Base-by-base conservation (phyloP, 495 filamentous ascomycete species). In the Penicillium tannophilum region DNA sequence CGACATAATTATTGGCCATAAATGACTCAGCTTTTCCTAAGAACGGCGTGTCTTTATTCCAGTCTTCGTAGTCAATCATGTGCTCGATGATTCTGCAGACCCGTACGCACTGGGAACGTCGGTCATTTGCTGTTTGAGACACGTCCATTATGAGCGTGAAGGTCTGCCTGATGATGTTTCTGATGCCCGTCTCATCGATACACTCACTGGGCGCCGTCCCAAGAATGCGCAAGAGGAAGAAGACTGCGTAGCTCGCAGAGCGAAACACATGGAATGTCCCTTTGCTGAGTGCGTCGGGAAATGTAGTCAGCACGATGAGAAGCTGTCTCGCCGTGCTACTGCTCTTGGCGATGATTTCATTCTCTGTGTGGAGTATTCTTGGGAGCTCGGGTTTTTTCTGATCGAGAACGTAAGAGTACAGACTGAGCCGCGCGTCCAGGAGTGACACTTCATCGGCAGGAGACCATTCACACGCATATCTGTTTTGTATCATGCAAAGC, bases 31-130 rank as follows among this genome's bases (percentile, higher is more conserved):
- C 52, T 44, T 44, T 54, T 1, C 52, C 52, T 28, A 44, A 3
- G 16, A 44, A 54, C 39, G 52, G 52, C 24, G 39, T 44, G 9
- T 54, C 52, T 19, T 43, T 54, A 11, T 54, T 31, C 52, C 52
- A 54, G 39, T 54, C 52, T 44, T 54, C 52, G 24, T 53, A 53
- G 35, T 54, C 39, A 7, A 54, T 44, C 52, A 54, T 54, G 20
- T 54, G 11, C n/a, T 54, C 52, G 14, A 44, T 54, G 17, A 54
- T 54, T 30, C 52, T 44, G 52, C 52, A 54, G 9, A 54, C 52
- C 24, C 52, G 52, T 4, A 54, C 8, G 17, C 52, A 54, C 17
- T 54, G 52, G 28, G 9, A 28, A 5, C 52, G 52, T 30, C 52
- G 35, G 24, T 54, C 52, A 44, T 44, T 54, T 11, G 20, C 52